These are phyloP conservation scores for Psilocybe tampanensis DNA, from an alignment of 768 basidiomycete genomes.

Conservation along the genomic window DNA sequence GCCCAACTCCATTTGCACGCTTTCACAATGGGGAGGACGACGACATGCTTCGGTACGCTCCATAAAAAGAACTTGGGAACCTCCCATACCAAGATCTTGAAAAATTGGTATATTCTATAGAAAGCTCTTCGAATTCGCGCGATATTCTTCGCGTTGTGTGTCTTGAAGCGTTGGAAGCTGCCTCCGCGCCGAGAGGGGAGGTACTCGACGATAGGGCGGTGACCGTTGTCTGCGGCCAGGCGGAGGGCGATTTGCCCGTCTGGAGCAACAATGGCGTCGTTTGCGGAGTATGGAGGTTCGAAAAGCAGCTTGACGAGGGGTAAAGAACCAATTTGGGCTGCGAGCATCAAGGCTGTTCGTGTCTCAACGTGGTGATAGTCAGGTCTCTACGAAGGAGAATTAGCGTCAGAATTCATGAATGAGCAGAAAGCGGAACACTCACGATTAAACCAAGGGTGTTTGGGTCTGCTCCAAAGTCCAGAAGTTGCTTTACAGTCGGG, in stretches of 20 bases:
- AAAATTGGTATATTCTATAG: neutral
- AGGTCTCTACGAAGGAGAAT: too few species aligned
- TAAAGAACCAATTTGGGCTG: constrained; percentile 7
- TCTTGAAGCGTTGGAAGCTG: constrained; percentile 1
- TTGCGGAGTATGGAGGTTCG: constrained; percentile 7
- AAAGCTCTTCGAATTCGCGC: neutral
- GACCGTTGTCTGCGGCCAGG: constrained; percentile 5
- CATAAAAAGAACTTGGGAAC: constrained; percentile 11
- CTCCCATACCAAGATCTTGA: constrained; percentile 8
- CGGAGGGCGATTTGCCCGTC: constrained; percentile 13
- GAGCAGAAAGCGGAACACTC: neutral
- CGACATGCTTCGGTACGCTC: constrained; percentile 7
- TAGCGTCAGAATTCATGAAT: too few species aligned
- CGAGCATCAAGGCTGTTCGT: constrained; percentile 11
- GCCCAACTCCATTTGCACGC: constrained; percentile 8
- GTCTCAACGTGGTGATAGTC: neutral
- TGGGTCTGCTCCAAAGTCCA: constrained; percentile 9
- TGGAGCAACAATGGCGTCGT: constrained; percentile 14
- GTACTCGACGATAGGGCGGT: constrained; percentile 7
- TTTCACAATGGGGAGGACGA: constrained; percentile 3
- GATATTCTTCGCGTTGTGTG: neutral
- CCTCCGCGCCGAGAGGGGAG: constrained; percentile 12
- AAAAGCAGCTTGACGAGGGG: constrained; percentile 11
- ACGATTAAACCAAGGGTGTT: constrained; percentile 3
- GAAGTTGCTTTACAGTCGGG: constrained; percentile 1